Base-by-base conservation (phyloP, 2,329 filamentous ascomycete species). In the Hawksworthiomyces lignivorus region DNA sequence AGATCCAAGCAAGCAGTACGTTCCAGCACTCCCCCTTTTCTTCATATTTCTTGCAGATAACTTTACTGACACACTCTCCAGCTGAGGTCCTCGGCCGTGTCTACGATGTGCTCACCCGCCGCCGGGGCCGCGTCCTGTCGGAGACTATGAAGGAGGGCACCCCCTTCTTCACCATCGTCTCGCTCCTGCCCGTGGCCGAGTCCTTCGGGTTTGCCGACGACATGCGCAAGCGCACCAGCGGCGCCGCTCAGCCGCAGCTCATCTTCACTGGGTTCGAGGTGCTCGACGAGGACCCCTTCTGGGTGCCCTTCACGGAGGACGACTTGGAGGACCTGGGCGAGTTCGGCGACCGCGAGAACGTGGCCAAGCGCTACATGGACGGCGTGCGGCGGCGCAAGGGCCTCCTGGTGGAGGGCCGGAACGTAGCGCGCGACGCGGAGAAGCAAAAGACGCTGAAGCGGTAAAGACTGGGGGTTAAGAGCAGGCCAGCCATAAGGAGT, bases 181-280 rank as follows among this genome's bases (percentile, higher is more conserved):
- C 89, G 0, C 72, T 89, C 2, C 73, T 98, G 6, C 92, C 92
- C 1, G 92, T 95, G 0, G 90, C 88, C 17, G 89, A 96, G 63
- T 92, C 85, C 8, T 98, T 98, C 59, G 92, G 92, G 1, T 98
- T 98, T 67, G 79, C 80, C 5, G 92, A 97, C 58, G 92, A 98
- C 64, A 97, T 98, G 67, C 80, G 92, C 45, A 97, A 97, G 67
- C 77, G 89, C 7, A 95, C 88, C 1, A 88, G 82, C 7, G 92
- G 92, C 4, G 87, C 85, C 4, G 92, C 92, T 1, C 84, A 87
- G 55, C 92, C 92, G 37, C 92, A 97, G 69, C 73, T 98, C 28
- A 83, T 94, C 47, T 98, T 97, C 59, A 78, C 86, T 7, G 92
- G 92, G 1, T 98, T 89, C 57, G 87, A 96, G 62, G 77, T 94